Evolutionary conservation across 257 asterid species (phyloP), one percentile per base, ranked within the genome.

Genomic region (Solanum stenotomum): DNA sequence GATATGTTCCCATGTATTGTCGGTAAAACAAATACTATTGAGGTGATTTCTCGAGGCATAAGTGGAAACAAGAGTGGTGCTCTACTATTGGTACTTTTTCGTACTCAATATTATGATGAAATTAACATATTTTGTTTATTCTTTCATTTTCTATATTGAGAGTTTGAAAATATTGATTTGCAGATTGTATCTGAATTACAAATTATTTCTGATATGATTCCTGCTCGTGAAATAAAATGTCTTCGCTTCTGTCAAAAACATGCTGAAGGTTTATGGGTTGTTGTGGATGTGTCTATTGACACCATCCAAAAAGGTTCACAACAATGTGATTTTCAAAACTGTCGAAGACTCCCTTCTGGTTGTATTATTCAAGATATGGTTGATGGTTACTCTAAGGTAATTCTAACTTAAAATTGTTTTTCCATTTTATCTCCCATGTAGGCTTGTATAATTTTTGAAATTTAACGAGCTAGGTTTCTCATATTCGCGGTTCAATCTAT

Each of bases 171-270:
- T 61, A 67, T 59, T 83, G 25, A 18, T 85, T 67, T 63, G 25
- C 90, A 96, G 97, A 94, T 96, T 96, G 93, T 94, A 76, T 92
- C 95, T 0, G 97, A 96, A 90, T 92, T 96, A 92, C 98, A 95
- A 90, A 83, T 93, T 82, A 92, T 93, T 61, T 95, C 98, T 23
- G 94, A 96, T n/a, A 61, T 94, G 90, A 93, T 95, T 52, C 95
- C 95, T 23, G 83, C 87, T 33, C 96, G 94, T 31, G 91, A 89
- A 89, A 86, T 90, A 85, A 94, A 94, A 89, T 95, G 93, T 92
- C 87, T 95, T 56, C 95, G 99, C 38, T 95, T 94, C 90, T 94
- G 98, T 90, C 94, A 93, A 92, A 96, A 95, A 89, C 95, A 93
- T 7, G 90, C 90, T 29, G 96, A 92, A 31, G 95, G 93, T 82